These are phyloP conservation scores for Gynandropsis gynandra DNA, from an alignment of 345 rosid genomes.

Conservation along the genomic window DNA sequence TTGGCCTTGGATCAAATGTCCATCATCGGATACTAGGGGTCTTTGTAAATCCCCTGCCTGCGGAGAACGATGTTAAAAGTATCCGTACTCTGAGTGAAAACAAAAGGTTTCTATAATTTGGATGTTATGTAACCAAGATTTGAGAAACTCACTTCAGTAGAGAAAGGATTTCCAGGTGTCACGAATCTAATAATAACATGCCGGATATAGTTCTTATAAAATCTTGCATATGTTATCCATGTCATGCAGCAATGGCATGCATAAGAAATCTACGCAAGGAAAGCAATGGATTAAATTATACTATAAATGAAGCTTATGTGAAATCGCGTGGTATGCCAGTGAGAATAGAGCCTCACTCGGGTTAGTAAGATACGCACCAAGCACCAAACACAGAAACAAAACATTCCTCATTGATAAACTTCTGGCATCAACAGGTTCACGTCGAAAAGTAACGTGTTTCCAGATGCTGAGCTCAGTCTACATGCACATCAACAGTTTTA, in stretches of 20 bases:
- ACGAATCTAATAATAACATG: background rate
- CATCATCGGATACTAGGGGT: conserved; percentile 62
- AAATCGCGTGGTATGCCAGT: background rate
- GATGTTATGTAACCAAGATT: background rate
- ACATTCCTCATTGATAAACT: too few species aligned
- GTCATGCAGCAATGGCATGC: background rate
- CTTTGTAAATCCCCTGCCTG: conserved; percentile 64
- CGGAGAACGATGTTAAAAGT: conserved; percentile 11
- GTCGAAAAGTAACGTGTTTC: background rate
- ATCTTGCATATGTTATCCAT: conserved; percentile 7
- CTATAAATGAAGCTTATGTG: too few species aligned
- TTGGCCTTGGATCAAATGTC: conserved; percentile 32
- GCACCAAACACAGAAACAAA: conserved; percentile 7
- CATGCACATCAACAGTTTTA: background rate
- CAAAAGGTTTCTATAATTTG: background rate
- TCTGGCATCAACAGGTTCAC: background rate
- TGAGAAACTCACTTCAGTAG: conserved; percentile 12
- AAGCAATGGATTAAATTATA: conserved; percentile 9
- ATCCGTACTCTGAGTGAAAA: conserved; percentile 12
- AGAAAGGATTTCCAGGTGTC: conserved; percentile 1
- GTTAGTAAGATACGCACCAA: conserved; percentile 11
- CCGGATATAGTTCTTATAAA: conserved; percentile 4
- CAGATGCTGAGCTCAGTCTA: background rate
- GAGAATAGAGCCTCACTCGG: conserved; percentile 5
- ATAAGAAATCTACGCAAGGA: background rate